Evolutionary conservation across 768 basidiomycete species (phyloP).

Genomic region (Serendipita sp.): DNA sequence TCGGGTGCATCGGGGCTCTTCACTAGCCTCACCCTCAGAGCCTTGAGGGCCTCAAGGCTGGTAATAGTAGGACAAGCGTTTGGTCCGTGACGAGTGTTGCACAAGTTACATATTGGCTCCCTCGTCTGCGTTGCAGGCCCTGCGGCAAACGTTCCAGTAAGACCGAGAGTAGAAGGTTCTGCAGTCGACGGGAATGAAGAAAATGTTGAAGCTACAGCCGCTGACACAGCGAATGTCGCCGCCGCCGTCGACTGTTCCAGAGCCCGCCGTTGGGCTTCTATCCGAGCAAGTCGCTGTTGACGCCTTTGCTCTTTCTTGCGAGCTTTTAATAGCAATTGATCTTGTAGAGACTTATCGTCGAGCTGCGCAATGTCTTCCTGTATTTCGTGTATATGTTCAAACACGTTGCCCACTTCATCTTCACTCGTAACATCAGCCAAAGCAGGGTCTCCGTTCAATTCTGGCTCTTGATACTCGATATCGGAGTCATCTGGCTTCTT

Average conservation of each 20-base stretch:
- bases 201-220: not conserved
- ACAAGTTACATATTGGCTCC: not conserved
- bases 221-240: not conserved
- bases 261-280: not conserved
- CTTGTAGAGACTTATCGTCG: not conserved
- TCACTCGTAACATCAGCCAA: slow-evolving; percentile 12
- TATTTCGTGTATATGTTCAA: too few species aligned
- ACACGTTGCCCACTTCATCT: not conserved
- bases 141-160: too few species aligned
- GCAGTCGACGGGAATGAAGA: too few species aligned
- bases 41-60: not conserved
- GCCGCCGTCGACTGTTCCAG: not conserved
- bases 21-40: not conserved
- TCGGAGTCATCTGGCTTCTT: slow-evolving; percentile 26
- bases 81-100: not conserved
- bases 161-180: too few species aligned
- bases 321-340: not conserved
- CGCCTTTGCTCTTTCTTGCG: not conserved
- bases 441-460: slow-evolving; percentile 14
- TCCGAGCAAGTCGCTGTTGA: not conserved
- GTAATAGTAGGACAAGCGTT: not conserved
- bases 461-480: slow-evolving; percentile 19
- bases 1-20: not conserved
- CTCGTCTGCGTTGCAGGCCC: not conserved
- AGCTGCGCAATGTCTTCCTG: not conserved